These are phyloP conservation scores for Phytophthora ramorum DNA, from an alignment of 352 stramenopile species.

Conservation along the genomic window DNA sequence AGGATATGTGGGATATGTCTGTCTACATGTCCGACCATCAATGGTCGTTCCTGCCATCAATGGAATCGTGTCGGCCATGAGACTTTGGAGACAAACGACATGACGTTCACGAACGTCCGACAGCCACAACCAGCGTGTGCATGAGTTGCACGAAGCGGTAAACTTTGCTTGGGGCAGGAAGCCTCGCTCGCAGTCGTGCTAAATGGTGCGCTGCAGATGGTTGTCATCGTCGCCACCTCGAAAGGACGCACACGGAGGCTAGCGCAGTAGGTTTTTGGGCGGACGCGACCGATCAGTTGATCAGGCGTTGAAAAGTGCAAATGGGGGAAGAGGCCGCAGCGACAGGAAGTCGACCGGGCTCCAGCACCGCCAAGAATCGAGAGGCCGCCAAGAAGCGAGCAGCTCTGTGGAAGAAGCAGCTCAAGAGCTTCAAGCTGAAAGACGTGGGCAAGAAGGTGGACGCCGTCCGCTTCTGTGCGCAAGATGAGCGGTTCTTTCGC, in stretches of 20 bases:
- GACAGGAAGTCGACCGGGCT: slow-evolving; percentile 13
- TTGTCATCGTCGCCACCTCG: slow-evolving; percentile 6
- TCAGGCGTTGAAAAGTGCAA: background rate
- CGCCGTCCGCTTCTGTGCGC: slow-evolving; percentile 54
- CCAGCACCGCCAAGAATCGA: slow-evolving; percentile 27
- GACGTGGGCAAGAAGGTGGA: slow-evolving; percentile 69
- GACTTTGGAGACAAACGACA: background rate
- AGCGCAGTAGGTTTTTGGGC: background rate
- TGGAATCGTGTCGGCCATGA: background rate
- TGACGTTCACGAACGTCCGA: background rate
- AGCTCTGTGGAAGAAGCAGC: slow-evolving; percentile 59
- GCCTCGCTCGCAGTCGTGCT: background rate
- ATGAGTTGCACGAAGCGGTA: background rate
- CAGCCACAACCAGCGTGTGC: background rate
- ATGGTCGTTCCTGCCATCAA: background rate
- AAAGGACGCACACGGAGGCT: slow-evolving; percentile 17
- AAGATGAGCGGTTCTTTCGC: slow-evolving; percentile 62
- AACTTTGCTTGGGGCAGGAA: background rate
- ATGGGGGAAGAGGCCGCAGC: slow-evolving; percentile 31
- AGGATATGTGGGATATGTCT: background rate
- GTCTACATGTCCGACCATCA: too few species aligned
- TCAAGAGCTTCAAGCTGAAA: slow-evolving; percentile 75
- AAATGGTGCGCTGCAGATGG: background rate
- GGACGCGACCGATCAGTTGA: slow-evolving; percentile 23
- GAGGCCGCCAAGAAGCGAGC: slow-evolving; percentile 44